Conservation (phyloP, 2,329 filamentous ascomycete species). For the Talaromyces pinophilus region DNA sequence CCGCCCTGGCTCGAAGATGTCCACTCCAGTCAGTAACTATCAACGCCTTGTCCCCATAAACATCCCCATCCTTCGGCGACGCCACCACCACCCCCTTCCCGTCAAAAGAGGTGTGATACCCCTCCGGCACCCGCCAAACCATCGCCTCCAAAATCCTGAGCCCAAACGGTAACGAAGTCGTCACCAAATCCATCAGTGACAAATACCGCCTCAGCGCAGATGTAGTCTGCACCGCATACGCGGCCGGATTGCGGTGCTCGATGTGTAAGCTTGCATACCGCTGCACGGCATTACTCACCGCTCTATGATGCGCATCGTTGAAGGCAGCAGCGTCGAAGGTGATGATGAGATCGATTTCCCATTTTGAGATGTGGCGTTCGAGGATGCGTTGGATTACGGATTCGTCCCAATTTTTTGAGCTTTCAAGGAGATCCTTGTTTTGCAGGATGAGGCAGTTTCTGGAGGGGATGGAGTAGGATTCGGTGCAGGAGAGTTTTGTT, state of each 20-base stretch:
- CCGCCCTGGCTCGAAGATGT: conserved; percentile 38
- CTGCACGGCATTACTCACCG: conserved; percentile 37
- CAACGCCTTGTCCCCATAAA: conserved; percentile 34
- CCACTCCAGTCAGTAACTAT: conserved; percentile 40
- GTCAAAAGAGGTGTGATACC: background rate
- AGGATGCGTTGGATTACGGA: conserved; percentile 37
- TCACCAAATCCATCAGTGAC: conserved; percentile 40
- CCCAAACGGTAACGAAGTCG: conserved; percentile 41
- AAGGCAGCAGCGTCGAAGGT: conserved; percentile 46
- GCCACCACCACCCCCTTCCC: background rate
- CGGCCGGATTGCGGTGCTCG: conserved; percentile 31
- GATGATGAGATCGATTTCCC: conserved; percentile 46
- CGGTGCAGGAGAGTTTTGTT: conserved; percentile 28
- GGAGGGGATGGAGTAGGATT: conserved; percentile 25
- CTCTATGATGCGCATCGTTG: conserved; percentile 34
- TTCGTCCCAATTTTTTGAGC: conserved; percentile 39
- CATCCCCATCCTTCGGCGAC: conserved; percentile 11
- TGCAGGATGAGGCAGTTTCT: conserved; percentile 43
- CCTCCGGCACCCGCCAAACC: conserved; percentile 13
- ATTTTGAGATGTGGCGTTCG: conserved; percentile 38
- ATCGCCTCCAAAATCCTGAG: conserved; percentile 28
- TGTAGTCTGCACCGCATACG: conserved; percentile 41
- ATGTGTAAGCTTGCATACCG: conserved; percentile 29
- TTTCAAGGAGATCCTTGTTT: conserved; percentile 31
- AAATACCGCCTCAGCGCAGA: conserved; percentile 43